Evolutionary conservation across 2,329 filamentous ascomycete genomes (phyloP).

Genomic region (Seiridium unicorne): DNA sequence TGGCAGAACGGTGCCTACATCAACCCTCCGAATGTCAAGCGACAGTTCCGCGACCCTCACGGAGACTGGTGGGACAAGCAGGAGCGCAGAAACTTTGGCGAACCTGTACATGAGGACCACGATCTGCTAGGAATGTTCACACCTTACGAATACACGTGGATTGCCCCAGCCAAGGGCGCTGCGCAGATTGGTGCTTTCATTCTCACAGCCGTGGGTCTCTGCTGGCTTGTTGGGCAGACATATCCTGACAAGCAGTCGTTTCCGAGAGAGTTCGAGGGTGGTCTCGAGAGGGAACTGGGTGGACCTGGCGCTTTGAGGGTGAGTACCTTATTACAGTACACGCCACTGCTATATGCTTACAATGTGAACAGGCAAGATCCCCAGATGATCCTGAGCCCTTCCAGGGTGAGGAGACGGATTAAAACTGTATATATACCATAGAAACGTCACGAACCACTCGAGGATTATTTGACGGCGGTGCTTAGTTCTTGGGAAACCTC

Average conservation of each 20-base stretch:
- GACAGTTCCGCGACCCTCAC: slow-evolving; percentile 89
- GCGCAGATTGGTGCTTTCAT: slow-evolving; percentile 69
- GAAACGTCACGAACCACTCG: too few species aligned
- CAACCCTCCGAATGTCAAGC: slow-evolving; percentile 78
- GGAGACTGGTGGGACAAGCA: slow-evolving; percentile 97
- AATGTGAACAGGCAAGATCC: slow-evolving; percentile 45
- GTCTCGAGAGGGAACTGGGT: slow-evolving; percentile 73
- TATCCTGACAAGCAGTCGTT: slow-evolving; percentile 72
- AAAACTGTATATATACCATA: slow-evolving; percentile 28
- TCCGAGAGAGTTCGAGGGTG: slow-evolving; percentile 70
- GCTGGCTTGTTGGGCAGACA: slow-evolving; percentile 64
- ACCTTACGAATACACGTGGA: slow-evolving; percentile 84
- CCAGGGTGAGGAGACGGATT: slow-evolving; percentile 23
- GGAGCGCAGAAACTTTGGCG: slow-evolving; percentile 94
- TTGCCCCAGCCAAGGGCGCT: slow-evolving; percentile 66
- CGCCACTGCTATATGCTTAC: background rate
- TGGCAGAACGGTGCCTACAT: slow-evolving; percentile 82
- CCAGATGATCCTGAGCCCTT: slow-evolving; percentile 54
- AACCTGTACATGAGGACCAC: slow-evolving; percentile 95
- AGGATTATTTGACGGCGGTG: too few species aligned
- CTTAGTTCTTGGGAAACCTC: too few species aligned
- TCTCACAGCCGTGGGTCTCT: slow-evolving; percentile 59
- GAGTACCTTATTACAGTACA: slow-evolving; percentile 32
- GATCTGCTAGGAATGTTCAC: slow-evolving; percentile 90
- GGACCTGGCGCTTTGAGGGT: slow-evolving; percentile 66